Conservation (phyloP, 495 filamentous ascomycete genomes). For the Neurospora africana region DNA sequence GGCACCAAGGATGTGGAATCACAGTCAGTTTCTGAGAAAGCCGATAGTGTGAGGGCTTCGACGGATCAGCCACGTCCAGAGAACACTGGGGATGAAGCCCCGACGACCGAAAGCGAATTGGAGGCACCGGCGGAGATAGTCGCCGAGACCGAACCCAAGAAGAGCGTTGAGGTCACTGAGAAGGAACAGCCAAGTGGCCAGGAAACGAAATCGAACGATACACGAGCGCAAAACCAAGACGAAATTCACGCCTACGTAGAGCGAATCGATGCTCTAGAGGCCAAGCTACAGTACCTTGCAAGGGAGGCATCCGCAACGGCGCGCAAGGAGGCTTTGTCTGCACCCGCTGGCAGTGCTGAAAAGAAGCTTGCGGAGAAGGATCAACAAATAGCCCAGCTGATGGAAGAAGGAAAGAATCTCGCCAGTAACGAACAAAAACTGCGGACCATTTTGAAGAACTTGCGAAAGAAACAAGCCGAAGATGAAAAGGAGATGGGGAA, state of each 20-base stretch:
- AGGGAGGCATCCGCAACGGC: conserved; percentile 66
- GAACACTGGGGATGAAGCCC: neutral
- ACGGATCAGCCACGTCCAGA: conserved; percentile 2
- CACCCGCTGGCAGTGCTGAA: conserved; percentile 53
- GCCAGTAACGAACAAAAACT: conserved; percentile 77
- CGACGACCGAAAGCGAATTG: neutral
- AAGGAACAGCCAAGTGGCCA: conserved; percentile 21
- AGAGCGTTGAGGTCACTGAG: neutral
- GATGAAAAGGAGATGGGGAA: conserved; percentile 55
- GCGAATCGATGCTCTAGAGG: conserved; percentile 83
- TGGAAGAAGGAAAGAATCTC: conserved; percentile 88
- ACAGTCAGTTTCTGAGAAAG: neutral
- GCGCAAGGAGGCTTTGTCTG: conserved; percentile 47
- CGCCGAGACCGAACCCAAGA: neutral
- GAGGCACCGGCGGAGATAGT: neutral
- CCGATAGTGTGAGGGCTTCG: neutral
- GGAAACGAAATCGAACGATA: conserved; percentile 46
- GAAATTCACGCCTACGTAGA: conserved; percentile 76
- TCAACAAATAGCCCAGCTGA: conserved; percentile 75
- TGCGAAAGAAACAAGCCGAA: conserved; percentile 51
- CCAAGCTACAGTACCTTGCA: conserved; percentile 79
- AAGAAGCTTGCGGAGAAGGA: conserved; percentile 80
- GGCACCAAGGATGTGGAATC: neutral
- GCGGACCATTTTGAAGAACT: conserved; percentile 70
- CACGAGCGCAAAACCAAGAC: conserved; percentile 58